Evolutionary conservation across 2,329 filamentous ascomycete species (phyloP).

Genomic region (Apiospora arundinis): DNA sequence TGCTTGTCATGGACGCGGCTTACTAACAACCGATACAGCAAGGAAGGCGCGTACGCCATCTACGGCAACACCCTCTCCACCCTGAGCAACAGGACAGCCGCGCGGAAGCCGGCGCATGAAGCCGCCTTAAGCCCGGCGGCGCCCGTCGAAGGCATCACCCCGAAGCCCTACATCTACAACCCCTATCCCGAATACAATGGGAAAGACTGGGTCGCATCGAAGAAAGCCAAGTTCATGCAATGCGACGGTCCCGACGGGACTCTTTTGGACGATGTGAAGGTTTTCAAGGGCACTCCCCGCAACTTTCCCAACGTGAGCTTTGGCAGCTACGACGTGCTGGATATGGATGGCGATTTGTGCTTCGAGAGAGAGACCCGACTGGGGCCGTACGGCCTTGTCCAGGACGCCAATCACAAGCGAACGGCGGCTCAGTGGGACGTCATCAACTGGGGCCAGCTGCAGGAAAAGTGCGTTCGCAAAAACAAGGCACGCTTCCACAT

Average conservation of each 20-base stretch:
- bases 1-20: constrained; percentile 3
- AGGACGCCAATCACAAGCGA: constrained; percentile 53
- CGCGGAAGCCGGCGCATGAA: constrained; percentile 36
- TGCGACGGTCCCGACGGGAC: constrained; percentile 71
- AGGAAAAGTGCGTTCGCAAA: constrained; percentile 67
- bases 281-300: constrained; percentile 66
- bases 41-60: constrained; percentile 56
- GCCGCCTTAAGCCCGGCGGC: constrained; percentile 40
- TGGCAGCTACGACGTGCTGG: constrained; percentile 66
- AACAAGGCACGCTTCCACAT: constrained; percentile 71
- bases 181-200: constrained; percentile 77
- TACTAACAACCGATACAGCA: constrained; percentile 42
- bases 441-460: constrained; percentile 74
- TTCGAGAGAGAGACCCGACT: constrained; percentile 74
- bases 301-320: constrained; percentile 66
- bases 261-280: constrained; percentile 63
- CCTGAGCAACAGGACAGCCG: constrained; percentile 47
- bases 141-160: constrained; percentile 48
- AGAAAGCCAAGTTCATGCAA: constrained; percentile 63
- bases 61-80: constrained; percentile 62
- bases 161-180: constrained; percentile 64
- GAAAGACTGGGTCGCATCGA: constrained; percentile 57
- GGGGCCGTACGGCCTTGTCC: constrained; percentile 66
- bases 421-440: constrained; percentile 63
- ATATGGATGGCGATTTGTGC: constrained; percentile 68